Conservation (phyloP, 2,329 filamentous ascomycete species). For the Bipolaris zeicola region DNA sequence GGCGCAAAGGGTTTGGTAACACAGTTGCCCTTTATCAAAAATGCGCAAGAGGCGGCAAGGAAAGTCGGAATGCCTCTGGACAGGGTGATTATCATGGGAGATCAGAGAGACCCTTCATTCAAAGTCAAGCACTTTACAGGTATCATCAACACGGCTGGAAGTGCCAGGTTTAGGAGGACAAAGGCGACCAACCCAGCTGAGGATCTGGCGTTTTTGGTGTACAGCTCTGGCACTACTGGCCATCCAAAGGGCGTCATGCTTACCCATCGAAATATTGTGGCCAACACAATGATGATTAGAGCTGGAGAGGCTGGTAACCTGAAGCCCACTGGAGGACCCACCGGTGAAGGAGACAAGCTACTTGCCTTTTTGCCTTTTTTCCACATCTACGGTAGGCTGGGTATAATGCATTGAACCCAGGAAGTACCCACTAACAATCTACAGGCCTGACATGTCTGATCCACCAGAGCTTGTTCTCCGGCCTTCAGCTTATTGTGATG, state of each 20-base stretch:
- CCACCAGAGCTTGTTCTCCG: conserved; percentile 69
- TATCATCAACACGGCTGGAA: conserved; percentile 67
- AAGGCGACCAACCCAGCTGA: conserved; percentile 67
- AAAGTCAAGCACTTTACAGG: conserved; percentile 73
- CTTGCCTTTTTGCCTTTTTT: conserved; percentile 86
- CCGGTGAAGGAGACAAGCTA: conserved; percentile 71
- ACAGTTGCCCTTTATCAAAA: conserved; percentile 68
- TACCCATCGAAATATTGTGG: conserved; percentile 79
- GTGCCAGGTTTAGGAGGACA: conserved; percentile 63
- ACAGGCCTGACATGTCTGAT: conserved; percentile 73
- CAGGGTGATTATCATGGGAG: conserved; percentile 77
- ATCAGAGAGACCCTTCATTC: conserved; percentile 63
- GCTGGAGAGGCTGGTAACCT: conserved; percentile 57
- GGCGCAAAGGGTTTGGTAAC: conserved; percentile 77
- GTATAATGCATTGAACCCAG: not conserved
- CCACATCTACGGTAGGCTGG: conserved; percentile 77
- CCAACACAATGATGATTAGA: conserved; percentile 63
- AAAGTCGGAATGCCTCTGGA: conserved; percentile 72
- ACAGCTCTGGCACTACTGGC: conserved; percentile 88
- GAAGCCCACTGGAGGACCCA: conserved; percentile 62
- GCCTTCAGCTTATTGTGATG: conserved; percentile 72
- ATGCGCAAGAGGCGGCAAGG: conserved; percentile 70
- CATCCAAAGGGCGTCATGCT: conserved; percentile 91
- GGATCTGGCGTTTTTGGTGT: conserved; percentile 84
- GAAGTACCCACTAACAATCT: not conserved